Evolutionary conservation across 208 protist genomes (phyloP).

Genomic region (Herpetomonas tarakana): DNA sequence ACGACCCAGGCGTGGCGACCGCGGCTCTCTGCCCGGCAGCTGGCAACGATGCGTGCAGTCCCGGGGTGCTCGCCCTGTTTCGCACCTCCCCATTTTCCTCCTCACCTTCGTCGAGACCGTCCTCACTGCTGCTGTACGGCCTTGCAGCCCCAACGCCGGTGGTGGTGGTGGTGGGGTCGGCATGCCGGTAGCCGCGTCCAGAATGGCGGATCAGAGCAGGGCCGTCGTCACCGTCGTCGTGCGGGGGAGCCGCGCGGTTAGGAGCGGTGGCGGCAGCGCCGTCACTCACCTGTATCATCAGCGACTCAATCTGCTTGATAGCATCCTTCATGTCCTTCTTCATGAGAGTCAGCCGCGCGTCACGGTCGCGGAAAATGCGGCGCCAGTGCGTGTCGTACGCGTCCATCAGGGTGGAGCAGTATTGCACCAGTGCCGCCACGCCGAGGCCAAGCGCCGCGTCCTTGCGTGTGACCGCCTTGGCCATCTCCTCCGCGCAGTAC

Average conservation of each 20-base stretch:
- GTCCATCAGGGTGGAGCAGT: constrained; percentile 45
- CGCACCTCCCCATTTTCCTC: background rate
- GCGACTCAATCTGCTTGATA: constrained; percentile 61
- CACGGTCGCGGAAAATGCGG: constrained; percentile 40
- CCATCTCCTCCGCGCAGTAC: constrained; percentile 66
- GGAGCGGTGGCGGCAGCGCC: background rate
- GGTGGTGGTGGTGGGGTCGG: background rate
- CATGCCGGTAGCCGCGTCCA: too few relatives aligned
- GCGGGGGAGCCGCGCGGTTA: background rate
- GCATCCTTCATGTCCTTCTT: constrained; percentile 58
- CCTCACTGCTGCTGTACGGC: background rate
- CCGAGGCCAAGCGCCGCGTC: constrained; percentile 28
- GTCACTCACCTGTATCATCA: constrained; percentile 36
- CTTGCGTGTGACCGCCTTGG: constrained; percentile 23
- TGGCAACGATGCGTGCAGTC: too few relatives aligned
- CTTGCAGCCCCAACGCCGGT: background rate
- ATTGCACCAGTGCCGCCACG: constrained; percentile 37
- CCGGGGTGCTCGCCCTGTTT: too few relatives aligned
- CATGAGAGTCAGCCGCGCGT: constrained; percentile 47
- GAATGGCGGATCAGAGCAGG: too few relatives aligned
- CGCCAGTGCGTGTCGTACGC: constrained; percentile 72
- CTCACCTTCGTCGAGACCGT: background rate
- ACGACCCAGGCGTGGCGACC: too few relatives aligned
- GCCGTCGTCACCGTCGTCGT: constrained; percentile 23
- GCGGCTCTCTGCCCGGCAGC: too few relatives aligned